phyloP scores from a whole-genome alignment of 2,329 filamentous ascomycete species.

The Daldinia sp. region DNA sequence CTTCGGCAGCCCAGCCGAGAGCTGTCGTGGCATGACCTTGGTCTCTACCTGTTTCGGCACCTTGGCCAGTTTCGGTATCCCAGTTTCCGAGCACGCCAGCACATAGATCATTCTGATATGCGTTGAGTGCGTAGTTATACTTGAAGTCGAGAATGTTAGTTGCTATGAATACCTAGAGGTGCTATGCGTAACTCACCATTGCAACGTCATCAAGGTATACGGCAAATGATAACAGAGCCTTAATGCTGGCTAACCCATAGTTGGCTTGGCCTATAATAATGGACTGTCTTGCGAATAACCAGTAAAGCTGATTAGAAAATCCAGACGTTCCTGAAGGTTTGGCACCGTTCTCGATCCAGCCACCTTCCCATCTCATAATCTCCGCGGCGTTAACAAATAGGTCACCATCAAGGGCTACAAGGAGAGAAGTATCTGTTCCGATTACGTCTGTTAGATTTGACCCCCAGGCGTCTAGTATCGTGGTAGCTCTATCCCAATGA shows the following conservation, averaged over 20 bases:
- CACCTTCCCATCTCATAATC: slow-evolving; percentile 55
- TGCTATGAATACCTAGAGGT: background rate
- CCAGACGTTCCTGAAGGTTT: slow-evolving; percentile 48
- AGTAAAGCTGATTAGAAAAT: slow-evolving; percentile 52
- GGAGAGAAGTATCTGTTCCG: slow-evolving; percentile 48
- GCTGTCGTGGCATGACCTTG: slow-evolving; percentile 47
- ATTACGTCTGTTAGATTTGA: slow-evolving; percentile 47
- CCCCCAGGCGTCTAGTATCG: slow-evolving; percentile 51
- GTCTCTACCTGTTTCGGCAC: slow-evolving; percentile 50
- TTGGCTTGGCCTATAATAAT: slow-evolving; percentile 53
- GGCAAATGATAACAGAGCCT: slow-evolving; percentile 50
- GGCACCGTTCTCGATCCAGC: slow-evolving; percentile 50
- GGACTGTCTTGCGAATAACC: slow-evolving; percentile 51
- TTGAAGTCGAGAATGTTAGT: slow-evolving; percentile 1
- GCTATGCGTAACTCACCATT: slow-evolving; percentile 35
- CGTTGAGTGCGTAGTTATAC: slow-evolving; percentile 53
- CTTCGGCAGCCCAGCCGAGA: slow-evolving; percentile 49
- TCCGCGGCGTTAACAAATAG: slow-evolving; percentile 54
- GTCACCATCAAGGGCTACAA: slow-evolving; percentile 51
- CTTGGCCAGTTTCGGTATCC: slow-evolving; percentile 48
- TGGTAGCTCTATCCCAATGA: slow-evolving; percentile 48
- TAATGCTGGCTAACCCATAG: slow-evolving; percentile 53
- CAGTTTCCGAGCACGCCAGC: slow-evolving; percentile 47
- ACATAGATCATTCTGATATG: slow-evolving; percentile 49
- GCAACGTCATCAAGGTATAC: slow-evolving; percentile 53